Evolutionary conservation across 805 yeast species (phyloP), one percentile per base, ranked within the genome.

Genomic region (Metschnikowia aberdeeniae): DNA sequence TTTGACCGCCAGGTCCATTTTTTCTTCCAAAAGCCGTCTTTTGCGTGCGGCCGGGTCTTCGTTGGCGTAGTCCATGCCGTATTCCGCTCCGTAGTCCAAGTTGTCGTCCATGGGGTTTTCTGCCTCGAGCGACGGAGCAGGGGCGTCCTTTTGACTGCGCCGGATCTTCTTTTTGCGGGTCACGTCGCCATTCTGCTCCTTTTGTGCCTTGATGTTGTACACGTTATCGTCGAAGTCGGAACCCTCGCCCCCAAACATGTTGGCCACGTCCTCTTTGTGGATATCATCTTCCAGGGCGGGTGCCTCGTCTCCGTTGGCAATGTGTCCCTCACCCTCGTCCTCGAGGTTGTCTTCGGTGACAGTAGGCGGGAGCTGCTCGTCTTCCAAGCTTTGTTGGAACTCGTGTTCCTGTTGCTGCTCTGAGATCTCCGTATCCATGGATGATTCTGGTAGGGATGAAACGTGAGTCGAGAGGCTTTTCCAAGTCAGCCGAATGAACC

Each of bases 1-100:
- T 63, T 86, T 87, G 50, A 92, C 66, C 1, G 95, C 84, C 34
- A 81, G 80, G 52, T 85, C 93, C 69, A 93, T 77, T 55, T 76
- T 80, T 47, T 81, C 92, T 64, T 93, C 98, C 51, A 93, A 75
- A 51, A 79, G 81, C 52, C 89, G 77, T 59, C 95, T 81, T 60
- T 76, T 81, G 45, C 83, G 56, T 11, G 59, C 42, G 13, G 57
- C 59, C 13, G 75, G 72, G 50, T 69, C 73, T 50, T 68, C 67
- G 49, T 62, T 60, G 31, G 51, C 37, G 46, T 53, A 61, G 34
- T 53, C 56, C 4, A 43, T 41, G 20, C 44, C 43, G 26, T 40
- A 44, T 14, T 47, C 52, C 8, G 26, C 39, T 22, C 20, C 41
- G 6, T 36, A 43, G n/a, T 44, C 54, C 13, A 12, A 11, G 11